Evolutionary conservation across 805 yeast genomes (phyloP).

Genomic region (Debaryomyces castellii): DNA sequence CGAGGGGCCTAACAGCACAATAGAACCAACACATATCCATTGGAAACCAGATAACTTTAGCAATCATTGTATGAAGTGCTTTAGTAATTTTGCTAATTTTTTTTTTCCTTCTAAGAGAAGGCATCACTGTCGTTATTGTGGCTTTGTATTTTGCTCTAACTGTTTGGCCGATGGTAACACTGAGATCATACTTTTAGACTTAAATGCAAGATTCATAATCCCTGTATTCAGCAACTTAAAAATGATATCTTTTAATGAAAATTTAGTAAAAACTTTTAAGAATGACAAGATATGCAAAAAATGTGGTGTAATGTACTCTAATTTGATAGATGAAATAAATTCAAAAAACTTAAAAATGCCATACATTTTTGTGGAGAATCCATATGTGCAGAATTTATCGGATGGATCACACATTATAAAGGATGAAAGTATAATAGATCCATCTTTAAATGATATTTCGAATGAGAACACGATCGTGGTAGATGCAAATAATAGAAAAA

Average conservation of each 20-base stretch:
- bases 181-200: slow-evolving; percentile 20
- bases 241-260: slow-evolving; percentile 1
- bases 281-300: slow-evolving; percentile 33
- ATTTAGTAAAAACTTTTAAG: slow-evolving; percentile 14
- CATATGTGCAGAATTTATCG: slow-evolving; percentile 17
- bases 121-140: slow-evolving; percentile 56
- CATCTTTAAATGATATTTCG: not conserved
- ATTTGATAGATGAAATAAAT: slow-evolving; percentile 9
- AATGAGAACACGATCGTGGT: slow-evolving; percentile 4
- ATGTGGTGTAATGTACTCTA: slow-evolving; percentile 25
- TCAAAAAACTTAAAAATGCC: slow-evolving; percentile 9
- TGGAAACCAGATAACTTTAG: slow-evolving; percentile 49
- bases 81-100: slow-evolving; percentile 29
- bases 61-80: slow-evolving; percentile 44
- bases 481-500: slow-evolving; percentile 5
- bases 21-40: slow-evolving; percentile 51
- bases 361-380: slow-evolving; percentile 33
- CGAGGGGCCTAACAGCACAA: slow-evolving; percentile 9
- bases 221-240: slow-evolving; percentile 29
- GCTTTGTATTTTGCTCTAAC: slow-evolving; percentile 42
- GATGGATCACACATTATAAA: not conserved
- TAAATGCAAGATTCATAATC: slow-evolving; percentile 32
- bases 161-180: slow-evolving; percentile 16
- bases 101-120: slow-evolving; percentile 30
- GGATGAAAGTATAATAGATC: not conserved